These are phyloP conservation scores for Calonectria hongkongensis DNA, from an alignment of 2,329 filamentous ascomycete species.

Conservation along the genomic window DNA sequence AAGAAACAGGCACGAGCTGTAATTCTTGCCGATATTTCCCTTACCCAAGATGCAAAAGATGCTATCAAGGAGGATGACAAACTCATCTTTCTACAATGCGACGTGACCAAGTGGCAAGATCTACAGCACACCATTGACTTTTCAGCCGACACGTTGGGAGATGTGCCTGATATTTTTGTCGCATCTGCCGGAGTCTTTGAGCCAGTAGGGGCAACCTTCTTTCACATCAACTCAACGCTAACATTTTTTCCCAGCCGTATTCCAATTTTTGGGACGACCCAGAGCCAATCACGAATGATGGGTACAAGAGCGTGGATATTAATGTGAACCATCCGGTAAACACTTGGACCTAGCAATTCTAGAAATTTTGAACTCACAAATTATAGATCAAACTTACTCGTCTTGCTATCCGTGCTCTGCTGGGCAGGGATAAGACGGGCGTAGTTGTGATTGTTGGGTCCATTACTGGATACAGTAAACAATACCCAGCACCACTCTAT, in stretches of 20 bases:
- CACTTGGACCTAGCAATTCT: not conserved
- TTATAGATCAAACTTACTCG: constrained; percentile 31
- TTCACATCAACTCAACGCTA: not conserved
- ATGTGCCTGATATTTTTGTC: constrained; percentile 36
- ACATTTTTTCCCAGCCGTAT: constrained; percentile 15
- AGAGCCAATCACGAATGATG: constrained; percentile 24
- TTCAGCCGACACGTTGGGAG: constrained; percentile 13
- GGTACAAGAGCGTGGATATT: constrained; percentile 34
- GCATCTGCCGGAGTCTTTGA: constrained; percentile 36
- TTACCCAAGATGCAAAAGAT: constrained; percentile 5
- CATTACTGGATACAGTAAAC: constrained; percentile 35
- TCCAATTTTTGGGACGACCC: constrained; percentile 39
- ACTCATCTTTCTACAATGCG: constrained; percentile 28
- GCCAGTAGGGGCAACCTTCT: not conserved
- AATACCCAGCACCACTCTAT: constrained; percentile 29
- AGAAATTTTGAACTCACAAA: not conserved
- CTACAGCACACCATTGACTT: constrained; percentile 23
- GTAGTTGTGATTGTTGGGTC: constrained; percentile 30
- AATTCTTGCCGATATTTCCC: constrained; percentile 32
- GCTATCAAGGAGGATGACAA: not conserved
- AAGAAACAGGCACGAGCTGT: constrained; percentile 12
- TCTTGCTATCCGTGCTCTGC: constrained; percentile 35
- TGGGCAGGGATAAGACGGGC: constrained; percentile 34
- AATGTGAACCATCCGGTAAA: constrained; percentile 33
- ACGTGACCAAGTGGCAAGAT: constrained; percentile 36